Percentiles rank a stretch among this genome's conserved stretches.
These are phyloP conservation scores for Phoma herbarum DNA, from an alignment of 2,329 filamentous ascomycete species.

Conservation along the genomic window DNA sequence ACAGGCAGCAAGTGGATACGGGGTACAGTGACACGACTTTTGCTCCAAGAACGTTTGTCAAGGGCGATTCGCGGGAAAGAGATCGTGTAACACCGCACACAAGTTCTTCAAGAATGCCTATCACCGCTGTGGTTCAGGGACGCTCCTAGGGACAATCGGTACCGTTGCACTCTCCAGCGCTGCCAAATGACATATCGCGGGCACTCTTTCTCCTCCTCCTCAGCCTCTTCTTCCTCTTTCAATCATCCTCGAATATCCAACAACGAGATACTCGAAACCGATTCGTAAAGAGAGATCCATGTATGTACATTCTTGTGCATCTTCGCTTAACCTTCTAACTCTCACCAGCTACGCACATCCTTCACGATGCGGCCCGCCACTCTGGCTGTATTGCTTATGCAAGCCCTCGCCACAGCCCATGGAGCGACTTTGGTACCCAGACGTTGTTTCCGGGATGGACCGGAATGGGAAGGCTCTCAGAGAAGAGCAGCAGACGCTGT, in stretches of 20 bases:
- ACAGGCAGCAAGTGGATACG: neutral
- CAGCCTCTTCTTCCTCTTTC: neutral
- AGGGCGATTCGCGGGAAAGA: neutral
- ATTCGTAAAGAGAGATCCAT: neutral
- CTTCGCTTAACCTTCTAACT: neutral
- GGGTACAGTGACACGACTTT: neutral
- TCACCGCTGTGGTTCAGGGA: neutral
- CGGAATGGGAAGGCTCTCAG: too few relatives aligned
- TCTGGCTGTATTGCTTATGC: too few relatives aligned
- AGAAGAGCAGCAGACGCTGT: too few relatives aligned
- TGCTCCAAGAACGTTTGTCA: neutral
- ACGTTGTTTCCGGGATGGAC: too few relatives aligned
- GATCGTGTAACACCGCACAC: neutral
- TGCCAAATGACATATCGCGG: neutral
- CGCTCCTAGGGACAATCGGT: neutral
- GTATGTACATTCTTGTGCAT: neutral
- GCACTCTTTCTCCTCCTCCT: neutral
- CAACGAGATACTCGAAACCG: neutral
- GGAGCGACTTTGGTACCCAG: too few relatives aligned
- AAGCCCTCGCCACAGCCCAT: too few relatives aligned
- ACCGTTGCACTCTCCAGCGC: neutral
- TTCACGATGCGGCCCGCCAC: too few relatives aligned
- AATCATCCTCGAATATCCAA: neutral
- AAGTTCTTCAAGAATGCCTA: neutral
- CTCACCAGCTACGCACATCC: too few relatives aligned